Evolutionary conservation across 106 monocot genomes (phyloP), one percentile per base, ranked within the genome.

Genomic region (Chionographis japonica): DNA sequence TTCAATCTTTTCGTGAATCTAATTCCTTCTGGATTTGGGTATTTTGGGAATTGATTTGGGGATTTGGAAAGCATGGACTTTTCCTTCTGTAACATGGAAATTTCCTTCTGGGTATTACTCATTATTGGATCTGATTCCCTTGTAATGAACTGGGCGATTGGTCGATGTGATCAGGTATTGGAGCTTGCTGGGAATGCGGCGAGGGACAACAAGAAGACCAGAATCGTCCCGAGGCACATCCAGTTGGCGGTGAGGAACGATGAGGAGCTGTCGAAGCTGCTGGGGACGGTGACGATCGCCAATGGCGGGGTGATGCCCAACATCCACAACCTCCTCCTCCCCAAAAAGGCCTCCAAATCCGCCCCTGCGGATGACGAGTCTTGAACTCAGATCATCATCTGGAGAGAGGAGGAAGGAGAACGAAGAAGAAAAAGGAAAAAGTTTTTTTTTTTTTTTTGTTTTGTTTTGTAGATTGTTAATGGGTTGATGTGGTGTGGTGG

Each of bases 111-210:
- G n/a, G n/a, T n/a, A n/a, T n/a, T n/a, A n/a, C n/a, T n/a, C n/a
- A n/a, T n/a, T n/a, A n/a, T n/a, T n/a, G n/a, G n/a, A n/a, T n/a
- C n/a, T n/a, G n/a, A n/a, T n/a, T n/a, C n/a, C n/a, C n/a, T n/a
- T n/a, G n/a, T n/a, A n/a, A n/a, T n/a, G n/a, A n/a, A n/a, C n/a
- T n/a, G n/a, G n/a, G n/a, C 27, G 46, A 46, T 46, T 0, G 8
- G 1, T 2, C 9, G 46, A 6, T 46, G 46, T 1, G 1, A 37
- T 5, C 60, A 87, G 87, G 84, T 91, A 7, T 27, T 87, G 15
- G 90, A 91, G 56, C 57, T 87, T 56, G 90, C 90, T 2, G 90
- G 87, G 3, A 87, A 87, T 16, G 90, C 86, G 2, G 90, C 90
- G 7, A 72, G 83, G 37, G 87, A 87, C 64, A 91, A 91, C 74